Evolutionary conservation across 805 yeast species (phyloP), one percentile per base, ranked within the genome.

Genomic region (Metschnikowia shivogae): DNA sequence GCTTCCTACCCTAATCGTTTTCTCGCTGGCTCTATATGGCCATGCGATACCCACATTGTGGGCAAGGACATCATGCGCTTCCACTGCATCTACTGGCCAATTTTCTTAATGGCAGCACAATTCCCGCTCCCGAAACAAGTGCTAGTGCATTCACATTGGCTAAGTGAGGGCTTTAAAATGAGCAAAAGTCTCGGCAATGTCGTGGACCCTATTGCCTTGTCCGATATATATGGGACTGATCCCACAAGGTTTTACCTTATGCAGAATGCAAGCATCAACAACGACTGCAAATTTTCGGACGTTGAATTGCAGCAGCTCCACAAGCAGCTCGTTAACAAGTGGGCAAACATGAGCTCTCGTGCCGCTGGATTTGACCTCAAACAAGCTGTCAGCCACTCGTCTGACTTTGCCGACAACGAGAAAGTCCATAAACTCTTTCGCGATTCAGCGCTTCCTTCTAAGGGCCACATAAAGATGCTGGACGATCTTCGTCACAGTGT

Each of bases 41-140:
- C 86, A 0, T 84, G 88, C 0, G 47, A 46, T 27, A 80, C 83
- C 0, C 97, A 93, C 61, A 68, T 93, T 1, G 78, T 93, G 28
- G 99, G 99, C 1, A 93, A 93, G 57, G 99, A 93, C 60, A 93
- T 93, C 40, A 73, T 80, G 36, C 73, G 89, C 52, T 93, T 93
- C 63, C 99, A 93, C 58, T 82, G 95, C 52, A 76, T 90, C 11
- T 89, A 88, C 58, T 93, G 99, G 99, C 98, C 98, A 0, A 81
- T 88, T 1, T 83, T 93, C 47, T 68, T 93, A 46, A 67, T 90
- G 76, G 97, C 97, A 0, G 93, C 95, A 0, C 84, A 75, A 0
- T 58, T 86, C 0, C 78, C 77, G 4, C 57, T 84, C 5, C 98
- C 98, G 0, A 67, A 74, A 34, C 83, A 81, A 46, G 77, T 93